Evolutionary conservation across 345 rosid genomes (phyloP).

Genomic region (Crucihimalaya himalaica): DNA sequence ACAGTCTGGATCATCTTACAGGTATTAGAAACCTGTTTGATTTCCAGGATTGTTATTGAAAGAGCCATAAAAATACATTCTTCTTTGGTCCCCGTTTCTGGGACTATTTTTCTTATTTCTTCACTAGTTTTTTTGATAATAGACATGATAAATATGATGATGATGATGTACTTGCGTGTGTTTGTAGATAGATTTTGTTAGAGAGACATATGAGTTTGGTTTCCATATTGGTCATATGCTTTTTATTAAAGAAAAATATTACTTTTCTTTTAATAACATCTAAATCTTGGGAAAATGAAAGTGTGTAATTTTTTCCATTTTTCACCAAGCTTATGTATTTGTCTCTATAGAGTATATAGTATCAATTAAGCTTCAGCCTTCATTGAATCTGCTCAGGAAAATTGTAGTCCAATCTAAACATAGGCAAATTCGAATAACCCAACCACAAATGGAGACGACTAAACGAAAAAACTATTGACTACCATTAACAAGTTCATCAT

Average conservation of each 20-base stretch:
- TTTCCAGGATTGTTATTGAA: conserved; percentile 23
- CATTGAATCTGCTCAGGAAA: no score
- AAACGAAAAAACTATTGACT: no score
- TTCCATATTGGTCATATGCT: conserved; percentile 7
- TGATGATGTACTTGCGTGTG: conserved; percentile 35
- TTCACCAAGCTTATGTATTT: not conserved
- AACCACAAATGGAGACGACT: no score
- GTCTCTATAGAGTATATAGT: not conserved
- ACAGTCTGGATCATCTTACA: conserved; percentile 53
- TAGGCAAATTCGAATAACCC: no score
- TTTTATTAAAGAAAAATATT: not conserved
- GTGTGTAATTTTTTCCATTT: not conserved
- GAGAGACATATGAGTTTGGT: conserved; percentile 14
- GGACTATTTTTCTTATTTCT: conserved; percentile 23
- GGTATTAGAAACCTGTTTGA: conserved; percentile 46
- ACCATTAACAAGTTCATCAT: no score
- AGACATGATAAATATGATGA: not conserved
- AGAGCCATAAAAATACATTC: conserved; percentile 10
- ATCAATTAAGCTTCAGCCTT: not conserved
- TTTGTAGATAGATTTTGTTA: conserved; percentile 40
- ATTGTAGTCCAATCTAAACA: no score
- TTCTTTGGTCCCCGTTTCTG: conserved; percentile 37
- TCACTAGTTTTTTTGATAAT: conserved; percentile 17
- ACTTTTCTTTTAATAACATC: not conserved
- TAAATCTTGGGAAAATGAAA: not conserved